Percentiles rank a stretch among this genome's conserved stretches.
Conservation (phyloP, 2,329 filamentous ascomycete genomes). For the Pseudocercospora pini-densiflorae region DNA sequence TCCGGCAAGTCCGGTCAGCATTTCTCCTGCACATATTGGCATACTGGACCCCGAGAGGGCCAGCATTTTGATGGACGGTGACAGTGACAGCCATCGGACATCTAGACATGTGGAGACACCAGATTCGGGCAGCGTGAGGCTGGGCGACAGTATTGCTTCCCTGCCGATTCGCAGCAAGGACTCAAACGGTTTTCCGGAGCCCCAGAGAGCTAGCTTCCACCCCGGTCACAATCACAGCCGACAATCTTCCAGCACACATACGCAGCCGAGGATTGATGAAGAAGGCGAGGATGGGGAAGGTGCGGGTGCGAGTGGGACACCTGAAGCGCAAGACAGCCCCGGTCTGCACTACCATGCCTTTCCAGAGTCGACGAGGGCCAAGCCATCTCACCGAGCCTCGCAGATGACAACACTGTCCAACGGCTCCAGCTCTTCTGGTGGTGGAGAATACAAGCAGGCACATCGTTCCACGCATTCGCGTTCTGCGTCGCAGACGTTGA, state of each 20-base stretch:
- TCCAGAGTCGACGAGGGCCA: constrained; percentile 40
- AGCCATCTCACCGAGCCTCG: constrained; percentile 35
- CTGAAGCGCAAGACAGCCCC: constrained; percentile 42
- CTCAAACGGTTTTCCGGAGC: constrained; percentile 21
- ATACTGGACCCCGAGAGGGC: constrained; percentile 38
- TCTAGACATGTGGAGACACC: constrained; percentile 30
- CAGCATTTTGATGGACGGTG: constrained; percentile 28
- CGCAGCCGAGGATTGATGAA: constrained; percentile 33
- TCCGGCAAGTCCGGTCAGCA: constrained; percentile 40
- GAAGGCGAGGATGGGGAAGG: constrained; percentile 29
- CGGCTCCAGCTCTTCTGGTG: constrained; percentile 36
- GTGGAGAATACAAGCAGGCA: constrained; percentile 19
- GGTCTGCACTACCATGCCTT: constrained; percentile 57
- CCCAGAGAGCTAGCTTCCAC: constrained; percentile 10
- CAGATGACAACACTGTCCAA: constrained; percentile 38
- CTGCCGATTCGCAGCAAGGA: constrained; percentile 28
- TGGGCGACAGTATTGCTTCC: constrained; percentile 24
- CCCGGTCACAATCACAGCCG: constrained; percentile 23
- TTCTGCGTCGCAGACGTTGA: neutral
- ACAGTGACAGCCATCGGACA: constrained; percentile 26
- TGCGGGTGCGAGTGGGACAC: constrained; percentile 21
- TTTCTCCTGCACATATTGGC: constrained; percentile 36
- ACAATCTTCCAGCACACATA: constrained; percentile 27
- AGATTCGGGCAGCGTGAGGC: constrained; percentile 25
- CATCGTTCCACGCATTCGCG: constrained; percentile 1